Conservation (phyloP, 176 grass and related monocot genomes). For the Hordeum marinum region DNA sequence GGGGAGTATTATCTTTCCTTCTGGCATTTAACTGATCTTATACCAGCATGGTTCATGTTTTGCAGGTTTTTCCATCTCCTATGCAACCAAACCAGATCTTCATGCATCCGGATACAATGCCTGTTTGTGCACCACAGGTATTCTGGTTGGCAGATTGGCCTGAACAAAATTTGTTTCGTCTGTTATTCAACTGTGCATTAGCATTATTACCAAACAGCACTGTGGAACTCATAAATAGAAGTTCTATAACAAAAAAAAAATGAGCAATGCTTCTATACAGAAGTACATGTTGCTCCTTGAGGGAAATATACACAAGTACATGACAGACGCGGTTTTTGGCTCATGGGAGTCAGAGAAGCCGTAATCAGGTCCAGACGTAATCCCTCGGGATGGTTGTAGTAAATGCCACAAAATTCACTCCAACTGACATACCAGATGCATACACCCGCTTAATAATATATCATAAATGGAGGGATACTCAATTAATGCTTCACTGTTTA, state of each 20-base stretch:
- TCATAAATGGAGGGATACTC: neutral
- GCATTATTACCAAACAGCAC: neutral
- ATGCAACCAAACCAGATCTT: conserved; percentile 62
- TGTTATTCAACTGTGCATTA: neutral
- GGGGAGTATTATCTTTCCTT: conserved; percentile 30
- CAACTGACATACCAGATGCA: neutral
- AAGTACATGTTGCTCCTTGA: neutral
- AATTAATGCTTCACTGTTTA: neutral
- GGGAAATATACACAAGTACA: neutral
- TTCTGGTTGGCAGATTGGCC: neutral
- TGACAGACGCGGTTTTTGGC: neutral
- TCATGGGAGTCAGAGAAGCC: neutral
- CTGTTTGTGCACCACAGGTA: conserved; percentile 76
- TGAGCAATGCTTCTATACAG: neutral
- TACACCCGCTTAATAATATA: neutral
- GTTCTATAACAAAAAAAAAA: neutral
- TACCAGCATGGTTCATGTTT: conserved; percentile 24
- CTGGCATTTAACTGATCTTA: conserved; percentile 30
- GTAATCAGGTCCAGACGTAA: neutral
- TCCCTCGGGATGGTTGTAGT: neutral
- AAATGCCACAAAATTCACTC: neutral
- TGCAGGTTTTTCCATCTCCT: conserved; percentile 37
- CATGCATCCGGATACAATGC: conserved; percentile 53
- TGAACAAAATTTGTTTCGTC: neutral
- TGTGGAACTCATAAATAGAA: neutral